Evolutionary conservation across 331 rosid genomes (phyloP), one percentile per base, ranked within the genome.

Genomic region (Dryas integrifolia): DNA sequence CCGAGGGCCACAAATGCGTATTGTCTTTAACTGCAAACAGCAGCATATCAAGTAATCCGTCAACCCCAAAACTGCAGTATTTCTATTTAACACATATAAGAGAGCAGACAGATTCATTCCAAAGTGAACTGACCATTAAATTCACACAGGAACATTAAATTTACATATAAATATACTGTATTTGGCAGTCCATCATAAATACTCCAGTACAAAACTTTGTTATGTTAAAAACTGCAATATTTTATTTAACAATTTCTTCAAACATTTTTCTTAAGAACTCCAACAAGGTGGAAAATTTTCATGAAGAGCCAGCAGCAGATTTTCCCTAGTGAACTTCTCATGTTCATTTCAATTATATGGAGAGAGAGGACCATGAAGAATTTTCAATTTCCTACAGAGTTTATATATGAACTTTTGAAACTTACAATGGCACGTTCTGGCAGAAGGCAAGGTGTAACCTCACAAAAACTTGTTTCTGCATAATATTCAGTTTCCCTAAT

Each of bases 371-470:
- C 68, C 15, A n/a, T 26, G 45, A 45, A 75, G 16, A 73, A 49
- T 10, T n/a, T 2, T 7, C 45, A 44, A 57, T 6, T 57, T 45
- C 43, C 69, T 51, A 53, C 16, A 24, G 43, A 51, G 48, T 82
- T 61, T 11, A 44, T 66, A 69, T 39, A 72, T 57, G 65, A 67
- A 62, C 65, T 47, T 75, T 63, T 58, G 26, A 71, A 75, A 82
- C 97, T 86, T 94, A 94, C 96, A 87, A 72, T 85, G 61, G 86
- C 85, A 77, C 97, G 92, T 70, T 94, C 96, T 62, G 98, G 98
- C 44, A 94, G 91, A 82, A 94, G 95, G 83, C 98, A 94, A 67
- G 98, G 98, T 48, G 98, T 86, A 79, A 91, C 92, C 82, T 89
- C 98, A 76, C 92, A 89, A 78, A 89, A 94, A 81, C 92, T 89